Base-by-base conservation (phyloP, 345 rosid species). In the Populus nigra region DNA sequence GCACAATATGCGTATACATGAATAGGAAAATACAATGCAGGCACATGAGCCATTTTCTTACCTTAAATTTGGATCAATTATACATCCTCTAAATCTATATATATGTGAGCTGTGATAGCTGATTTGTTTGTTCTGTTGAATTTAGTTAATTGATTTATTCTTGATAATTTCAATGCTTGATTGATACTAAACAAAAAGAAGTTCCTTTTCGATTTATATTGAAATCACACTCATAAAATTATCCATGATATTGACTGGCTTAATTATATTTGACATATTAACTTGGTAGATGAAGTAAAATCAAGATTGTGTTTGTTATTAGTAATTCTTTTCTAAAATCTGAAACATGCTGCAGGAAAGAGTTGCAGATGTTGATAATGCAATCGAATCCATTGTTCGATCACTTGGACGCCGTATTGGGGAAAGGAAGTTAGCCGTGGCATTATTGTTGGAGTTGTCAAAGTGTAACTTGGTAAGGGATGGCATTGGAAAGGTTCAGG, bases 341-440 rank as follows among this genome's bases (percentile, higher is more conserved):
- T 67, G 49, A 27, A 76, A 78, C 66, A 50, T 75, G 63, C 76
- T 83, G 84, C 87, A 91, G 94, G 91, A 86, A 86, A 88, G 90
- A 83, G 73, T 91, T 57, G 86, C 81, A 31, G 73, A 77, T 57
- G 85, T 73, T 77, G 83, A 83, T 66, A 74, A 82, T 25, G 88
- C 89, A 33, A 86, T 91, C 39, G 89, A 86, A 69, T 81, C 49
- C 70, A 84, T 88, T n/a, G 94, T 88, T 67, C 85, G 86, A 59
- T 91, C 82, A 49, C 89, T 91, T 74, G 91, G 90, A 47, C 89
- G 94, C 33, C 88, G 88, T 33, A 73, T 55, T 20, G 88, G 82
- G 65, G 94, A 89, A 80, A 82, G 89, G 67, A 88, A 85, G 85
- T 81, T 88, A 75, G 92, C 92, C 35, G 91, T 86, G 71, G 77